Conservation (phyloP, 768 basidiomycete genomes). For the Dacryopinax primogenitus region DNA sequence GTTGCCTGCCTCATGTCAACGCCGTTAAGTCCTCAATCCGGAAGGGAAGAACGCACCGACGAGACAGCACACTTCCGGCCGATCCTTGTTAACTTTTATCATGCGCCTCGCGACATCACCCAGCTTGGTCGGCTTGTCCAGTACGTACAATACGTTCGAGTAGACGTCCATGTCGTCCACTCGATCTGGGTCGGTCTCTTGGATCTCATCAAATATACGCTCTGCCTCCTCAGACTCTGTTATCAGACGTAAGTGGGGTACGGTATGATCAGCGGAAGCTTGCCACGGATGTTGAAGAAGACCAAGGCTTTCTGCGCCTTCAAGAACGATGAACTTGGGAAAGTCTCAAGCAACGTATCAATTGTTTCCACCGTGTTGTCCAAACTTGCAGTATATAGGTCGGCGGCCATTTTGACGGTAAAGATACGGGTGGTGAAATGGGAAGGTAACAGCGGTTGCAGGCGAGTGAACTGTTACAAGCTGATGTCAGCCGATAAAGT, state of each 20-base stretch:
- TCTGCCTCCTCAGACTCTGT: conserved; percentile 82
- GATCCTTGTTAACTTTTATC: conserved; percentile 73
- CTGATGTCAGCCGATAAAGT: conserved; percentile 3
- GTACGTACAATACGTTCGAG: conserved; percentile 94
- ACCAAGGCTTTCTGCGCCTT: conserved; percentile 77
- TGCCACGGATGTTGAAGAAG: conserved; percentile 82
- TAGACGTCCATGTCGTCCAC: conserved; percentile 93
- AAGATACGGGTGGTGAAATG: conserved; percentile 57
- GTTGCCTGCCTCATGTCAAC: conserved; percentile 54
- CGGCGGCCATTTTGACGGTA: conserved; percentile 77
- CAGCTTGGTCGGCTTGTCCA: conserved; percentile 74
- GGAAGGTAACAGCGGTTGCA: conserved; percentile 36
- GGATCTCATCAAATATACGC: conserved; percentile 70
- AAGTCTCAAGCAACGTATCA: conserved; percentile 65
- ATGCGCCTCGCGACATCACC: conserved; percentile 88
- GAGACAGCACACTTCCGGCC: conserved; percentile 91
- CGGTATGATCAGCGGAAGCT: conserved; percentile 20
- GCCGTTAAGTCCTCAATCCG: background rate
- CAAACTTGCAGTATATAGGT: conserved; percentile 66
- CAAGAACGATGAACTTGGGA: conserved; percentile 72
- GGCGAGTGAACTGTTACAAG: conserved; percentile 24
- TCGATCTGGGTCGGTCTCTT: conserved; percentile 67
- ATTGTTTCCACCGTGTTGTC: conserved; percentile 75
- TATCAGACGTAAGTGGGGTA: conserved; percentile 6
- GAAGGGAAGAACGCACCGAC: conserved; percentile 58